These are phyloP conservation scores for Colletotrichum lindemuthianum DNA, from an alignment of 2,329 filamentous ascomycete genomes.

Conservation along the genomic window DNA sequence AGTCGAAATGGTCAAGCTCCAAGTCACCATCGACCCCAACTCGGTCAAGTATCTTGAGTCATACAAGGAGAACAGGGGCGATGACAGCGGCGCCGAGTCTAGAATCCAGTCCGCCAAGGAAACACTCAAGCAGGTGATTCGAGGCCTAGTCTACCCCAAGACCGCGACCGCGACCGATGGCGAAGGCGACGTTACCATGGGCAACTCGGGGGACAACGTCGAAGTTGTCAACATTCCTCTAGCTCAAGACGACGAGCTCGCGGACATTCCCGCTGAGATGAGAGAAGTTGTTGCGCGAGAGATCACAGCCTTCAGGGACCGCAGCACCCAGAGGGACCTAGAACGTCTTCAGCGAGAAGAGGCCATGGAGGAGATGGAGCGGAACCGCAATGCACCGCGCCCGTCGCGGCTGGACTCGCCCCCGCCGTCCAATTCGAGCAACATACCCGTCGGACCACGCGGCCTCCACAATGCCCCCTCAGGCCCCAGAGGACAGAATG, in stretches of 20 bases:
- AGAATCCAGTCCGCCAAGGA: slow-evolving; percentile 76
- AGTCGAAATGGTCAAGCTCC: slow-evolving; percentile 76
- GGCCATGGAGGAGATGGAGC: slow-evolving; percentile 87
- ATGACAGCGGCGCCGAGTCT: slow-evolving; percentile 71
- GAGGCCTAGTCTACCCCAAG: slow-evolving; percentile 77
- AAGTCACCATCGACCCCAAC: slow-evolving; percentile 82
- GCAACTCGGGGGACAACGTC: slow-evolving; percentile 73
- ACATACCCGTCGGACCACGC: slow-evolving; percentile 79
- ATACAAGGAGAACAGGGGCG: slow-evolving; percentile 74
- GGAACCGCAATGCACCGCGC: slow-evolving; percentile 75
- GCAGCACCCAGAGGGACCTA: slow-evolving; percentile 87
- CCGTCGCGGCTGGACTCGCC: slow-evolving; percentile 78
- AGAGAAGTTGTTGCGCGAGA: slow-evolving; percentile 93
- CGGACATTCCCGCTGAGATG: slow-evolving; percentile 96
- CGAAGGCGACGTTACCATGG: slow-evolving; percentile 77
- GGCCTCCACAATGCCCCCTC: slow-evolving; percentile 80
- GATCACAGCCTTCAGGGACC: slow-evolving; percentile 92
- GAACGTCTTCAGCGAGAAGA: slow-evolving; percentile 90
- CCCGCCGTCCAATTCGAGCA: slow-evolving; percentile 71
- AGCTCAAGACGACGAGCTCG: slow-evolving; percentile 88
- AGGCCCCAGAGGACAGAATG: slow-evolving; percentile 72
- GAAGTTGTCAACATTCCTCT: slow-evolving; percentile 93
- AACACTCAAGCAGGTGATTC: slow-evolving; percentile 74
- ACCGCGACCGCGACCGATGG: slow-evolving; percentile 61
- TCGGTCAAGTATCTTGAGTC: slow-evolving; percentile 88